Conservation (phyloP, 768 basidiomycete genomes). For the Favolaschia claudopus region DNA sequence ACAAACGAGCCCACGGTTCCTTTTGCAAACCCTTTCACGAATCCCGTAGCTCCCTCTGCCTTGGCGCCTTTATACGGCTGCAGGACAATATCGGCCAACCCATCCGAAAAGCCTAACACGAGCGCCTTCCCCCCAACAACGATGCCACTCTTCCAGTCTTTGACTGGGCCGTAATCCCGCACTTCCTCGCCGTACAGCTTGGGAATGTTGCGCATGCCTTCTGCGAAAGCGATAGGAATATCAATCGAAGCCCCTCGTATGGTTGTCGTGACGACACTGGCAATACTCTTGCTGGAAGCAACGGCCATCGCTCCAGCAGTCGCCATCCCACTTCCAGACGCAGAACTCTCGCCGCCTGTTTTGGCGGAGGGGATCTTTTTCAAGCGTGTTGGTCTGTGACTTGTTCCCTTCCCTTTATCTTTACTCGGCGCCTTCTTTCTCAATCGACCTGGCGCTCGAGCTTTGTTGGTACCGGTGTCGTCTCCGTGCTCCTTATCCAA, state of each 20-base stretch:
- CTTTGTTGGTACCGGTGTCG: no score
- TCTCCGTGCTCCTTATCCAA: no score
- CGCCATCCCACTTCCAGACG: neutral
- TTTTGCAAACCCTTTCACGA: slow-evolving; percentile 25
- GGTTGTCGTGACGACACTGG: slow-evolving; percentile 17
- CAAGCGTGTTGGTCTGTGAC: neutral
- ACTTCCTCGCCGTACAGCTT: slow-evolving; percentile 43
- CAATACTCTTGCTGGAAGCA: slow-evolving; percentile 44
- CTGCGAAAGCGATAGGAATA: slow-evolving; percentile 39
- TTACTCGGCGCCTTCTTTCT: no score
- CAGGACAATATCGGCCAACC: slow-evolving; percentile 16
- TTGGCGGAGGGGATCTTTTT: slow-evolving; percentile 20
- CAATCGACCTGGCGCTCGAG: no score
- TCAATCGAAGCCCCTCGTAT: slow-evolving; percentile 40
- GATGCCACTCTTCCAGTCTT: slow-evolving; percentile 44
- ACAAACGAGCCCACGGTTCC: neutral
- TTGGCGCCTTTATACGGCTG: slow-evolving; percentile 27
- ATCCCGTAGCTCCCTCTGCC: slow-evolving; percentile 20
- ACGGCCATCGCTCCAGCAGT: slow-evolving; percentile 37
- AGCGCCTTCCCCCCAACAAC: slow-evolving; percentile 47
- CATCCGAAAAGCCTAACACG: slow-evolving; percentile 10
- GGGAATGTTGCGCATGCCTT: slow-evolving; percentile 46
- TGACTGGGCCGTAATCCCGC: slow-evolving; percentile 39
- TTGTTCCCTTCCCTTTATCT: no score
- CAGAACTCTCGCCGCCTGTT: slow-evolving; percentile 24